phyloP scores from a whole-genome alignment of 306 rosid genomes.

The Mimosa pudica region DNA sequence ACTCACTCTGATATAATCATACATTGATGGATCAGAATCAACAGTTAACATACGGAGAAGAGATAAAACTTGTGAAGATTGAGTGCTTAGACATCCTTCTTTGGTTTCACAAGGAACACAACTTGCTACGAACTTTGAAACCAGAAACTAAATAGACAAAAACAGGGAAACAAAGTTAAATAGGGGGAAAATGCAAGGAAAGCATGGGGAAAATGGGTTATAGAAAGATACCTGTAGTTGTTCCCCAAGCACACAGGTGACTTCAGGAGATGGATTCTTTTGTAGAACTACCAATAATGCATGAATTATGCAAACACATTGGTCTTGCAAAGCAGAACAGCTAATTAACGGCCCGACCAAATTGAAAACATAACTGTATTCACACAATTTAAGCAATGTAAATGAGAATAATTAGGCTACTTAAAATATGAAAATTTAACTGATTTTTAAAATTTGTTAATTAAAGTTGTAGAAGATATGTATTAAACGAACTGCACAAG shows the following conservation, averaged over 20 bases:
- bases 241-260: conserved; percentile 70
- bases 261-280: conserved; percentile 54
- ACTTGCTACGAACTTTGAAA: conserved; percentile 82
- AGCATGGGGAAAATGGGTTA: conserved; percentile 6
- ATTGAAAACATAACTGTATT: conserved; percentile 86
- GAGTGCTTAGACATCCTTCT: conserved; percentile 43
- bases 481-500: neutral
- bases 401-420: conserved; percentile 20
- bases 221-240: conserved; percentile 74
- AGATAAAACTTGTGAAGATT: conserved; percentile 60
- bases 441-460: conserved; percentile 9
- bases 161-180: conserved; percentile 30
- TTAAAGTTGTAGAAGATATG: neutral
- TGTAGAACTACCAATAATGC: conserved; percentile 49
- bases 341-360: conserved; percentile 73
- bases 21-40: conserved; percentile 74
- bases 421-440: neutral
- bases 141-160: conserved; percentile 62
- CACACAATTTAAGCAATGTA: conserved; percentile 25
- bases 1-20: conserved; percentile 77
- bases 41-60: conserved; percentile 66
- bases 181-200: conserved; percentile 14
- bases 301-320: conserved; percentile 67
- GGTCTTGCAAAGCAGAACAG: conserved; percentile 70
- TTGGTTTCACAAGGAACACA: conserved; percentile 62